Evolutionary conservation across 148 eudicot species (phyloP), one percentile per base, ranked within the genome.

Genomic region (Chenopodium quinoa): DNA sequence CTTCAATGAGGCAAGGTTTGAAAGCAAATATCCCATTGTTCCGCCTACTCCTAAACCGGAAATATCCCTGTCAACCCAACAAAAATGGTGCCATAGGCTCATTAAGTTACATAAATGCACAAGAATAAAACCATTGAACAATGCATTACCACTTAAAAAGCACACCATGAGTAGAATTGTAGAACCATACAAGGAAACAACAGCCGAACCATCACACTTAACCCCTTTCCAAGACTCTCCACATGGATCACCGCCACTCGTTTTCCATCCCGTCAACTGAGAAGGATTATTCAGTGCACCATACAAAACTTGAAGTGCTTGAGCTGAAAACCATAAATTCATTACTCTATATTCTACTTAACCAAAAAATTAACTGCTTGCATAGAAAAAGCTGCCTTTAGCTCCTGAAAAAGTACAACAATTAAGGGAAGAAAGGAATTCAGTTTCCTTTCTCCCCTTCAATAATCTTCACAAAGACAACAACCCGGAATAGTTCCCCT

Each of bases 171-270:
- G 20, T 63, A 34, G 31, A 52, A 63, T 4, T 93, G 20, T 63
- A 34, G 31, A 52, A 63, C 7, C 94, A 84, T 86, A 96, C 99
- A 96, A 73, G 60, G 98, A 90, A 84, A 90, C 94, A 68, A 96
- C 98, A 67, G 98, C 88, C 50, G 98, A 90, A 75, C 94, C 97
- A 73, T 92, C 90, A 82, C 99, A 96, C 63, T 83, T 84, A 71
- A 96, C 86, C 74, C 99, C 99, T 83, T 83, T 89, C 99, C 99
- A 96, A 66, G 99, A 92, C 85, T 93, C 94, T 75, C 90, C 94
- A 90, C 99, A 96, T 7, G 99, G 99, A 82, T 96, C 99, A 64
- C 97, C 97, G 58, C 89, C 93, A 87, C 82, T 89, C 3, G 94
- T 79, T 83, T 88, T 91, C 99, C 99, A 96, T 73, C 90, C 87